Evolutionary conservation across 192 early-diverging fungal genomes (phyloP).

Genomic region (Coemansia asiatica): DNA sequence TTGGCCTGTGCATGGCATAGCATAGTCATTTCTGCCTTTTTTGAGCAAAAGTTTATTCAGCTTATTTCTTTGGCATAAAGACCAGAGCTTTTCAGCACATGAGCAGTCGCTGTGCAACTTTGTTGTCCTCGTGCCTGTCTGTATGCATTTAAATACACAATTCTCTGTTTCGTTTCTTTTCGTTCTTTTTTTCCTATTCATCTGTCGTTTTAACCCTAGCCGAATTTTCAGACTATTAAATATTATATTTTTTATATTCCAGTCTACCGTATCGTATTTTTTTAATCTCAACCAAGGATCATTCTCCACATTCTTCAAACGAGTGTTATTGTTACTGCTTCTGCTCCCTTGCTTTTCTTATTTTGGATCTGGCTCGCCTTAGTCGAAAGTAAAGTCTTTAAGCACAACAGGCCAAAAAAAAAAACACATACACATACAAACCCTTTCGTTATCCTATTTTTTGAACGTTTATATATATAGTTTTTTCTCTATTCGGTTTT

Average conservation of each 20-base stretch:
- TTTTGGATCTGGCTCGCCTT: background rate
- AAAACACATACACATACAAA: too few relatives aligned
- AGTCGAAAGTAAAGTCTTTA: background rate
- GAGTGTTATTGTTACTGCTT: background rate
- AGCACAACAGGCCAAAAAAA: too few relatives aligned
- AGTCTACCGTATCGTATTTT: background rate
- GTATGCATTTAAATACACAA: too few relatives aligned
- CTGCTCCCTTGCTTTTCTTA: background rate
- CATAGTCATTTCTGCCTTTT: too few relatives aligned
- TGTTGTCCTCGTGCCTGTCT: too few relatives aligned
- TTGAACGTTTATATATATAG: background rate
- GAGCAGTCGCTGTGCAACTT: too few relatives aligned
- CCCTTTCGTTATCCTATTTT: background rate
- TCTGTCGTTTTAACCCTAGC: too few relatives aligned
- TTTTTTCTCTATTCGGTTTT: too few relatives aligned
- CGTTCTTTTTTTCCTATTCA: background rate
- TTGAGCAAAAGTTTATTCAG: too few relatives aligned
- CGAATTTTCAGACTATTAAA: background rate
- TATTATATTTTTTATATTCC: background rate
- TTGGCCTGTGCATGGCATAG: too few relatives aligned
- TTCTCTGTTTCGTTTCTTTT: background rate
- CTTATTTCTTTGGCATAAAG: too few relatives aligned
- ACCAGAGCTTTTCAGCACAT: too few relatives aligned
- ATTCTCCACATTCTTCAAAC: conserved; percentile 6
- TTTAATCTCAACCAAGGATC: background rate